phyloP scores from a whole-genome alignment of 352 stramenopile genomes.

The Thraustochytrium striatum region DNA sequence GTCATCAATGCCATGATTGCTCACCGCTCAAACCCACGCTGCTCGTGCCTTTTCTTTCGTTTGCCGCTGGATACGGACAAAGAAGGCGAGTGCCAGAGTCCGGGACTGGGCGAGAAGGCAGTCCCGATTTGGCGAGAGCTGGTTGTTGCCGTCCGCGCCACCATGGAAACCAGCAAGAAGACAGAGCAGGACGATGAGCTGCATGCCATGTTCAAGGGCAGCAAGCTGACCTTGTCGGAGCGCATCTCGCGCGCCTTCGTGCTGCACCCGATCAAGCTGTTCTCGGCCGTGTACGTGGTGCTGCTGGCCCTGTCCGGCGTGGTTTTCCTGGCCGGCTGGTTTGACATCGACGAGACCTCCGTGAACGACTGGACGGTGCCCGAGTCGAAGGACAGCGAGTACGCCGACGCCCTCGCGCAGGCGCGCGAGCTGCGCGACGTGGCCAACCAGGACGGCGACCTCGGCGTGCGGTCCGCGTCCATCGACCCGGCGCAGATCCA shows the following conservation, averaged over 20 bases:
- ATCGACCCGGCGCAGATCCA: not conserved
- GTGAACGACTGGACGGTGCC: constrained; percentile 43
- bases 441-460: not conserved
- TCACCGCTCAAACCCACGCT: too few species aligned
- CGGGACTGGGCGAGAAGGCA: too few species aligned
- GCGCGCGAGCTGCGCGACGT: constrained; percentile 11
- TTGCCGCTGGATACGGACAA: too few species aligned
- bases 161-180: not conserved
- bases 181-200: not conserved
- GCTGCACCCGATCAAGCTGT: not conserved
- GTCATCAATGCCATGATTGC: too few species aligned
- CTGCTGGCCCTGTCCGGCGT: not conserved
- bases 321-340: not conserved
- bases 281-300: not conserved
- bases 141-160: too few species aligned
- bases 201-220: not conserved
- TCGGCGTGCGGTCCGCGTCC: not conserved
- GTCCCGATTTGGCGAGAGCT: too few species aligned
- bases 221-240: not conserved
- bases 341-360: constrained; percentile 10
- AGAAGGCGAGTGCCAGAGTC: too few species aligned
- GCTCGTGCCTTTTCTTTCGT: too few species aligned
- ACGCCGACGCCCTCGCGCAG: constrained; percentile 10
- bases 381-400: constrained; percentile 6
- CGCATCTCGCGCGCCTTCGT: not conserved